Evolutionary conservation across 306 rosid genomes (phyloP), one percentile per base, ranked within the genome.

Genomic region (Medicago arabica): DNA sequence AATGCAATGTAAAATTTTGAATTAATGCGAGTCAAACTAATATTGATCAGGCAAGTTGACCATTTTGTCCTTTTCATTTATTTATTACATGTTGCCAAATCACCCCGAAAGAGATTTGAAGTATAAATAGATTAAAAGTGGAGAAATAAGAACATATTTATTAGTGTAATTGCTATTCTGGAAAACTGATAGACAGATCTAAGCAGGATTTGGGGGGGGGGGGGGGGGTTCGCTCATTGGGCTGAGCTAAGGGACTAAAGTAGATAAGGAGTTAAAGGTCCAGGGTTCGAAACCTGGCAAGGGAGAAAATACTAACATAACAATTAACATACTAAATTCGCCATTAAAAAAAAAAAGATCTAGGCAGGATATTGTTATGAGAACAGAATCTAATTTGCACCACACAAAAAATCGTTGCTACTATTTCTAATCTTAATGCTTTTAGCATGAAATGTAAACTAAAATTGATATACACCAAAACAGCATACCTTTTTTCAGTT

Each of bases 401-500:
- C 47, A 53, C 28, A 17, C 31, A 43, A 25, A 25, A 71, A 16
- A 67, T 13, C 61, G 59, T 51, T 41, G 67, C 44, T 25, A 67
- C 43, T 67, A 76, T 67, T 67, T 38, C 64, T 46, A 68, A 57
- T 58, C 81, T 11, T 47, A 54, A 64, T 40, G 55, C 64, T 72
- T 71, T 49, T 66, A 54, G 63, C 64, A 76, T 50, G 67, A 73
- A 74, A 44, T 78, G 16, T 57, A 74, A 59, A 60, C 44, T 68
- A 54, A 71, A 23, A 78, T 77, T 75, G 64, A 72, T 72, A 31
- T 31, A 18, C 44, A 53, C 64, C 40, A 75, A 55, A 10, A 43
- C 9, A 17, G 46, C 38, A 71, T 80, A 95, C 99, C 99, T 89
- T 85, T 88, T 90, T 81, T 95, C 99, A 78, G 80, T 95, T 72